Conservation (phyloP, 2,329 filamentous ascomycete species). For the Ustulina deusta region DNA sequence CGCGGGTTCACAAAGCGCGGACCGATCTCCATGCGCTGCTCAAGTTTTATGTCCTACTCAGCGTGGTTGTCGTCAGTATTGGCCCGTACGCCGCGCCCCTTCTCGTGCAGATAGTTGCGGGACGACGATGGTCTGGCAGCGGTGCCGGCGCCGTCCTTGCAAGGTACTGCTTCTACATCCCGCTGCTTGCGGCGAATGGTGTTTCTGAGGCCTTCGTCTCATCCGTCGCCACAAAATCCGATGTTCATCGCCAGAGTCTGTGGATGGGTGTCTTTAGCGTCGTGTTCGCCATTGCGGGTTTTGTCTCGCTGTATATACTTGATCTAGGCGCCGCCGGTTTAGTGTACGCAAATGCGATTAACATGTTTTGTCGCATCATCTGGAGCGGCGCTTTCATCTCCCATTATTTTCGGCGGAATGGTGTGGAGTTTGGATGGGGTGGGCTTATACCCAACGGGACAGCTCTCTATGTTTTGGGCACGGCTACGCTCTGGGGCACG, state of each 20-base stretch:
- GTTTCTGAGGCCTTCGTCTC: constrained; percentile 93
- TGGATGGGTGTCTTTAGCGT: constrained; percentile 89
- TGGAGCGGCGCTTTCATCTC: constrained; percentile 84
- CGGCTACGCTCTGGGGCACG: constrained; percentile 57
- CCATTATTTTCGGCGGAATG: constrained; percentile 67
- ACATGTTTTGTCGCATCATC: constrained; percentile 85
- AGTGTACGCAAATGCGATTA: constrained; percentile 87
- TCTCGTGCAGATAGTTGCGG: constrained; percentile 80
- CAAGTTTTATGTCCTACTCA: constrained; percentile 79
- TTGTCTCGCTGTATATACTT: constrained; percentile 76
- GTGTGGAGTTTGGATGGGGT: constrained; percentile 55
- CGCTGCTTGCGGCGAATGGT: constrained; percentile 90
- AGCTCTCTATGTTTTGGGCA: constrained; percentile 58
- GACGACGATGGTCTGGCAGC: constrained; percentile 78
- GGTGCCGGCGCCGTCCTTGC: constrained; percentile 80
- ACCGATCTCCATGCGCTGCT: constrained; percentile 73
- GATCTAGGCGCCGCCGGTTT: constrained; percentile 81
- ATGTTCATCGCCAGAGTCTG: constrained; percentile 81
- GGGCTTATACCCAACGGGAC: constrained; percentile 59
- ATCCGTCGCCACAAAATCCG: constrained; percentile 79
- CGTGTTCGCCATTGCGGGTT: constrained; percentile 80
- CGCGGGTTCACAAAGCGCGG: constrained; percentile 56
- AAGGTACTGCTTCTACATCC: constrained; percentile 91
- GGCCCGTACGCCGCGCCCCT: constrained; percentile 81
- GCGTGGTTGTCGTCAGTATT: constrained; percentile 74